Evolutionary conservation across 192 early-diverging fungal genomes (phyloP).

Genomic region (Fimicolochytrium jonesii): DNA sequence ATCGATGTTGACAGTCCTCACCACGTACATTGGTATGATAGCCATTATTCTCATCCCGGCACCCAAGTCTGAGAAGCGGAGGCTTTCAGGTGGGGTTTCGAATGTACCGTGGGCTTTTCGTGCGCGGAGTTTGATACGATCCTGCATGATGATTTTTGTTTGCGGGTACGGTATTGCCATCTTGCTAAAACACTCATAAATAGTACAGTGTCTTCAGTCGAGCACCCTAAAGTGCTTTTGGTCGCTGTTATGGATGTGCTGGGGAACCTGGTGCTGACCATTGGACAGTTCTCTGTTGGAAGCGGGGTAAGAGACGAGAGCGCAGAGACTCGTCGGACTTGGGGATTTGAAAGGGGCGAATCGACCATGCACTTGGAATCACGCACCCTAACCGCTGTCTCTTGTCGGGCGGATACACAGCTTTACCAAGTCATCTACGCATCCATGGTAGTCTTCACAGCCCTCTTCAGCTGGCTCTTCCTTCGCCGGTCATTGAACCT

Average conservation of each 20-base stretch:
- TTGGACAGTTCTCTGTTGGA: conserved; percentile 31
- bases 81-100: too few relatives aligned
- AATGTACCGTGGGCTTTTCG: too few relatives aligned
- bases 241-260: conserved; percentile 29
- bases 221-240: conserved; percentile 6
- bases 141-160: too few relatives aligned
- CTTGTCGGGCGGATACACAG: too few relatives aligned
- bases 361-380: too few relatives aligned
- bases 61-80: neutral
- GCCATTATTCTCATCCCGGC: conserved; percentile 16
- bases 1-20: conserved; percentile 27
- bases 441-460: conserved; percentile 39
- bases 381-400: too few relatives aligned
- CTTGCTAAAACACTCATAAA: too few relatives aligned
- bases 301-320: conserved; percentile 30
- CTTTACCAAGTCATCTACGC: conserved; percentile 42
- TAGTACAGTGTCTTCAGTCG: conserved; percentile 6
- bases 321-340: too few relatives aligned
- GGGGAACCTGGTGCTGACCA: conserved; percentile 25
- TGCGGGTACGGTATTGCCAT: too few relatives aligned
- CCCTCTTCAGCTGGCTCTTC: conserved; percentile 23
- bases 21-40: conserved; percentile 32
- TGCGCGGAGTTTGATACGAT: too few relatives aligned
- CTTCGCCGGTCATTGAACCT: conserved; percentile 14
- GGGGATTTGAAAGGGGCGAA: too few relatives aligned